phyloP scores from a whole-genome alignment of 164 flowering plant species.

The Annona cherimola region DNA sequence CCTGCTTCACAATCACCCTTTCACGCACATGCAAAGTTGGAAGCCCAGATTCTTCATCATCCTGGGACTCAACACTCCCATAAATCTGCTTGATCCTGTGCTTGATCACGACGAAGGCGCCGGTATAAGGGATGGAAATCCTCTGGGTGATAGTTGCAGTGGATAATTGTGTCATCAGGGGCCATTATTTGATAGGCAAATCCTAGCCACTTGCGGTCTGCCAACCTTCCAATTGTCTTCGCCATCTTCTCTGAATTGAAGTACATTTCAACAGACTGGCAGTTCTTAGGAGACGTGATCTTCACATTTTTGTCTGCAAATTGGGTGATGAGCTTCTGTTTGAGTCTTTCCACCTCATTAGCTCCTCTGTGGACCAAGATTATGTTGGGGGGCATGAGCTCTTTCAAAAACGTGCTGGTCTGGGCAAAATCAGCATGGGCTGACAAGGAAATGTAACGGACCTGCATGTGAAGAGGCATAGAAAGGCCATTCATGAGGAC shows the following conservation, averaged over 20 bases:
- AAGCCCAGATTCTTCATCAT: conserved; percentile 60
- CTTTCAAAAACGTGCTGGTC: conserved; percentile 81
- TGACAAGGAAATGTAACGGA: conserved; percentile 93
- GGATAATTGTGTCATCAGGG: conserved; percentile 79
- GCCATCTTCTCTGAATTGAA: conserved; percentile 96
- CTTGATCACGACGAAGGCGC: conserved; percentile 73
- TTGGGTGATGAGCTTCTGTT: conserved; percentile 70
- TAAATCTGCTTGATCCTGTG: conserved; percentile 80
- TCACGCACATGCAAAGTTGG: conserved; percentile 68
- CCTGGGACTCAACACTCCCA: conserved; percentile 69
- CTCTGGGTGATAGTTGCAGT: conserved; percentile 72
- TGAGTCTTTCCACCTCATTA: conserved; percentile 88
- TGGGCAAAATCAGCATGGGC: conserved; percentile 96
- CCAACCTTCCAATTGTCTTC: conserved; percentile 80
- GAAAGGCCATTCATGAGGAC: conserved; percentile 87
- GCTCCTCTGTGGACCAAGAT: conserved; percentile 97
- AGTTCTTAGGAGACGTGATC: conserved; percentile 82
- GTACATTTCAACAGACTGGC: conserved; percentile 92
- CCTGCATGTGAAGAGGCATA: conserved; percentile 90
- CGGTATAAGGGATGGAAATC: conserved; percentile 79
- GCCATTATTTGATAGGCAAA: conserved; percentile 97
- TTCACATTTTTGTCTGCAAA: conserved; percentile 73
- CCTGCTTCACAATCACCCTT: conserved; percentile 79
- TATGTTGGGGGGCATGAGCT: conserved; percentile 91
- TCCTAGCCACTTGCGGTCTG: conserved; percentile 83